Base-by-base conservation (phyloP, 768 basidiomycete genomes). In the Polyporus arcularius region DNA sequence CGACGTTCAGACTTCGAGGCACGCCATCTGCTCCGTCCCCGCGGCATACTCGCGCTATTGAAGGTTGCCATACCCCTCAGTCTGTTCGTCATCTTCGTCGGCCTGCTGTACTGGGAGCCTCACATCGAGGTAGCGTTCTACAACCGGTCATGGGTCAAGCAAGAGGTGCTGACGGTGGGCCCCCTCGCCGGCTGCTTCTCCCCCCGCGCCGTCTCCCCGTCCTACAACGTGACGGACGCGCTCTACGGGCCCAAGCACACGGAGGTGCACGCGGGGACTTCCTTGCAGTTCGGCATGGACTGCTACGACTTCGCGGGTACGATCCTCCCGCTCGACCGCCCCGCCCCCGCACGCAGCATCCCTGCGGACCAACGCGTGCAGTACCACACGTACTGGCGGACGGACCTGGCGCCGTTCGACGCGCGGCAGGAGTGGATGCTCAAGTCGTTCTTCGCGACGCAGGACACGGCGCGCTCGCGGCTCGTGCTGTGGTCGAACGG, bases 371-470 rank as follows among this genome's bases (percentile, higher is more conserved):
- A 64, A 18, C 82, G 85, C 18, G 82, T 84, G 12, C 83, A 86
- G 55, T 96, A 86, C 70, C 96, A 98, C 73, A 89, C 94, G 1
- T 98, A 98, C 73, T 98, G 96, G 96, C 82, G 96, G 14, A 85
- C 83, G 58, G 96, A 98, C 76, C 85, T 98, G 42, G 86, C 87
- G 0, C 79, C 87, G 1, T 94, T 98, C 66, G 86, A 81, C 2
- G 80, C 83, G 57, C 82, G 96, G 28, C 95, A 98, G 68, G 90
- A 94, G 70, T 88, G 86, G 78, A 92, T 96, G 81, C 82, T 98
- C 71, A 90, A 92, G 69, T 93, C 93, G 2, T 96, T 96, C 72
- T 92, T 98, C 62, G 92, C 94, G 3, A 98, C 96, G 4, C 96
- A 98, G 72, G 83, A 92, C 61, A 64, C 87, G 15, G 68, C 75